Percentiles rank a stretch among this genome's conserved stretches.
These are phyloP conservation scores for Ocimum tenuiflorum DNA, from an alignment of 257 asterid genomes.

Conservation along the genomic window DNA sequence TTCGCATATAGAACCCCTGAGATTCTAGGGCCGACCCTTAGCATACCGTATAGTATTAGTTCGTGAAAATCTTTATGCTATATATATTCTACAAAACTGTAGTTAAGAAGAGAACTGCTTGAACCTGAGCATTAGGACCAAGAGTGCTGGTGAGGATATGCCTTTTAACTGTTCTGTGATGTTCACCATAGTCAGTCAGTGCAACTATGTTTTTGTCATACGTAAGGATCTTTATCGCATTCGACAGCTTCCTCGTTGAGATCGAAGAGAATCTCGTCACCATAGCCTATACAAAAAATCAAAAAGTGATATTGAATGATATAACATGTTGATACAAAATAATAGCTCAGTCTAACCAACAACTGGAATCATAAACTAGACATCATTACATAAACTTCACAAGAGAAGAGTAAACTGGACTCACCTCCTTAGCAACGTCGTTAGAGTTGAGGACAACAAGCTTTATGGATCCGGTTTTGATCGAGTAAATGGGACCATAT, in stretches of 20 bases:
- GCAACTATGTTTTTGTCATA: slow-evolving; percentile 58
- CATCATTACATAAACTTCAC: background rate
- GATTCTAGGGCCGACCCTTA: too few relatives aligned
- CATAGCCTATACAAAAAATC: slow-evolving; percentile 56
- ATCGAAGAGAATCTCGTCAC: slow-evolving; percentile 62
- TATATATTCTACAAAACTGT: too few relatives aligned
- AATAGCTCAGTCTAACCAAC: background rate
- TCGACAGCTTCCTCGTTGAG: slow-evolving; percentile 80
- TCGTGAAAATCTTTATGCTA: too few relatives aligned
- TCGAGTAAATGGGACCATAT: slow-evolving; percentile 74
- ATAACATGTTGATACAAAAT: background rate
- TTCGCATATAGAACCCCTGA: too few relatives aligned
- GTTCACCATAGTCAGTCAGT: slow-evolving; percentile 66
- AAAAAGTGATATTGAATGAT: background rate
- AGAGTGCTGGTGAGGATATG: slow-evolving; percentile 51
- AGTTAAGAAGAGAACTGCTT: background rate
- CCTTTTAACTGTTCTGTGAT: slow-evolving; percentile 42
- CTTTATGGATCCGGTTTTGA: slow-evolving; percentile 51
- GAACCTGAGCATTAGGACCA: slow-evolving; percentile 77
- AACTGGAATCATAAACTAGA: background rate
- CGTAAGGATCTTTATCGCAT: slow-evolving; percentile 60
- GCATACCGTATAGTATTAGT: too few relatives aligned
- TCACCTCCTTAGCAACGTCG: slow-evolving; percentile 73
- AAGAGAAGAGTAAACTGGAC: background rate
- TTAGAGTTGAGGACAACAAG: slow-evolving; percentile 58